Evolutionary conservation across 208 protist genomes (phyloP).

Genomic region (Eutreptiella sp.): DNA sequence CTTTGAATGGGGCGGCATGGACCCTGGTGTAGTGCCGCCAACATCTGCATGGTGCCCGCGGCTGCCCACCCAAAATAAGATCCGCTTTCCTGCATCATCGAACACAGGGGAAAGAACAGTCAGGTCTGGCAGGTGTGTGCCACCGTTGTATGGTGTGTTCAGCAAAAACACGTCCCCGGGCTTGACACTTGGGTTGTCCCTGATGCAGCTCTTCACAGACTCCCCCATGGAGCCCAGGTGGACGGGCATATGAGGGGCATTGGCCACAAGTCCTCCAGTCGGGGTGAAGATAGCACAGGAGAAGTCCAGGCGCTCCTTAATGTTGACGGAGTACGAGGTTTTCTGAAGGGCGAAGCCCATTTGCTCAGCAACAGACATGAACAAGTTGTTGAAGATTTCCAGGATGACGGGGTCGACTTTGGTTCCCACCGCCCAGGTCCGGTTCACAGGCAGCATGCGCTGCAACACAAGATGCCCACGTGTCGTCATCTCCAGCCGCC

Average conservation of each 20-base stretch:
- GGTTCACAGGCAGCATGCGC: conserved; percentile 32
- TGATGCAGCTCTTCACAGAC: conserved; percentile 68
- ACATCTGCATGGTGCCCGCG: conserved; percentile 94
- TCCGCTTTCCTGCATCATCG: conserved; percentile 38
- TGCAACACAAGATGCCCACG: conserved; percentile 67
- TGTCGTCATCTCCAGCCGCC: conserved; percentile 59
- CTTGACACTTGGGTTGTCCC: conserved; percentile 53
- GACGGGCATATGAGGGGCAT: conserved; percentile 91
- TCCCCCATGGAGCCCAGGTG: conserved; percentile 87
- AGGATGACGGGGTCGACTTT: conserved; percentile 75
- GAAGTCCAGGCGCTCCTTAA: conserved; percentile 88
- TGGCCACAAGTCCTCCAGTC: conserved; percentile 84
- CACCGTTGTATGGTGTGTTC: conserved; percentile 86
- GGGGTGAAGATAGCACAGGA: conserved; percentile 75
- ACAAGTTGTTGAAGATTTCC: conserved; percentile 85
- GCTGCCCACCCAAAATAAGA: conserved; percentile 86
- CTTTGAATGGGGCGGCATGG: conserved; percentile 87
- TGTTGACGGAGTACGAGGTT: conserved; percentile 89
- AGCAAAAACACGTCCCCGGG: conserved; percentile 81
- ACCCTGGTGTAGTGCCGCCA: conserved; percentile 85
- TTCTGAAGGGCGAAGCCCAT: conserved; percentile 90
- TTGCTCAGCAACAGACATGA: conserved; percentile 95
- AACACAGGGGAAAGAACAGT: conserved; percentile 89
- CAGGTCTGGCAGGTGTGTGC: conserved; percentile 90
- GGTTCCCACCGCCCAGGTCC: conserved; percentile 23